Base-by-base conservation (phyloP, 352 stramenopile genomes). In the Pilasporangium apinafurcum region DNA sequence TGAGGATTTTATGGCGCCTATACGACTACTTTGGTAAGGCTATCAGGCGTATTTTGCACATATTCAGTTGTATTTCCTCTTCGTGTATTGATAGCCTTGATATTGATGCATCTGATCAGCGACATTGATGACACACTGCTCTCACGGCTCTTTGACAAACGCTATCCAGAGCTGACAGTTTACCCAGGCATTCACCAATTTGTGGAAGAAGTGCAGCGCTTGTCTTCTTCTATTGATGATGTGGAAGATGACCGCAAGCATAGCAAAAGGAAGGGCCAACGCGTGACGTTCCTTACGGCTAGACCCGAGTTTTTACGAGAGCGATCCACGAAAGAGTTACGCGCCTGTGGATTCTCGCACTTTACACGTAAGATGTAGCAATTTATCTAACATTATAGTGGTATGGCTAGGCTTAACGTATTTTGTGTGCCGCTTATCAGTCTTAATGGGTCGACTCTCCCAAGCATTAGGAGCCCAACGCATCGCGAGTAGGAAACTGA, bases 131-230 rank as follows among this genome's bases (percentile, higher is more conserved):
- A 91, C 52, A 91, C 79, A 27, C 64, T 91, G 59, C 58, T 86
- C 8, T 81, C 75, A 5, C 68, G 74, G 17, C 61, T 92, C 9
- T 92, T 92, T 31, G 79, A 92, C 48, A 82, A 63, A 34, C 69
- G 79, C 30, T 92, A 92, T 44, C 79, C 79, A 17, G 74, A 89
- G 37, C 59, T 92, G 25, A 89, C 79, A 9, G 76, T 92, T 4
- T 92, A 92, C 33, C 79, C 79, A 7, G 79, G 79, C 40, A 76
- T 88, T 12, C 75, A 88, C 56, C 79, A 91, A 65, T 91, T 91
- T 25, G 73, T 83, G 10, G 63, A 88, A 20, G 79, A 91, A 48
- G 51, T 91, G 10, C 59, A 86, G 49, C 65, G 66, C 2, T 50
- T 67, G 26, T 68, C 56, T 17, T 51, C 52, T 20, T 44, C 52